A percentile compares a stretch with the other conserved stretches of the same genome.
phyloP scores from a whole-genome alignment of 2,329 filamentous ascomycete species.

The Tolypocladium inflatum region DNA sequence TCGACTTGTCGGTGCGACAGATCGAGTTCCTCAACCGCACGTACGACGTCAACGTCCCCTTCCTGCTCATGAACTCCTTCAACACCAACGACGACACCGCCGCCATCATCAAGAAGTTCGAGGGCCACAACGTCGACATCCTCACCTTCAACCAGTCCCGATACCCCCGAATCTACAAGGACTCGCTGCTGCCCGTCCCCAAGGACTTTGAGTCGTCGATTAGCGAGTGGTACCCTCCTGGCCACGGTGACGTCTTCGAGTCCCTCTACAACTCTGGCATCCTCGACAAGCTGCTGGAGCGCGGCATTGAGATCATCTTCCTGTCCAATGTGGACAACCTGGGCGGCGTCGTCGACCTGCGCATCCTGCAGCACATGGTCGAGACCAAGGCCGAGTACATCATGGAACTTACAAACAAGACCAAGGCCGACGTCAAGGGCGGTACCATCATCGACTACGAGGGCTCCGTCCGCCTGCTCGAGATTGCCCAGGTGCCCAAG shows the following conservation, averaged over 20 bases:
- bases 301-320: slow-evolving; percentile 96
- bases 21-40: slow-evolving; percentile 99
- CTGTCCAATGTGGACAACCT: slow-evolving; percentile 98
- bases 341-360: slow-evolving; percentile 92
- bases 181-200: slow-evolving; percentile 91
- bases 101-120: slow-evolving; percentile 99
- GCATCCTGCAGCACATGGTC: slow-evolving; percentile 98
- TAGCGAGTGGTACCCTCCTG: slow-evolving; percentile 96
- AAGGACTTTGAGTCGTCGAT: slow-evolving; percentile 82
- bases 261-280: slow-evolving; percentile 99
- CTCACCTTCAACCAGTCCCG: slow-evolving; percentile 99
- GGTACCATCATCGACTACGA: slow-evolving; percentile 99
- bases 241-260: slow-evolving; percentile 99
- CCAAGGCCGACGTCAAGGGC: slow-evolving; percentile 99
- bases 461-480: slow-evolving; percentile 88
- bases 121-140: slow-evolving; percentile 99
- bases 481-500: slow-evolving; percentile 99
- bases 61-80: slow-evolving; percentile 99
- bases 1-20: slow-evolving; percentile 96
- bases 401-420: slow-evolving; percentile 99
- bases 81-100: slow-evolving; percentile 98
- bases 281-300: slow-evolving; percentile 89
- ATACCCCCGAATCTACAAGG: slow-evolving; percentile 96
- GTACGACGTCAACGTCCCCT: slow-evolving; percentile 93
- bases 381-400: slow-evolving; percentile 97